Conservation (phyloP, 2,329 filamentous ascomycete genomes). For the Cytospora mali region DNA sequence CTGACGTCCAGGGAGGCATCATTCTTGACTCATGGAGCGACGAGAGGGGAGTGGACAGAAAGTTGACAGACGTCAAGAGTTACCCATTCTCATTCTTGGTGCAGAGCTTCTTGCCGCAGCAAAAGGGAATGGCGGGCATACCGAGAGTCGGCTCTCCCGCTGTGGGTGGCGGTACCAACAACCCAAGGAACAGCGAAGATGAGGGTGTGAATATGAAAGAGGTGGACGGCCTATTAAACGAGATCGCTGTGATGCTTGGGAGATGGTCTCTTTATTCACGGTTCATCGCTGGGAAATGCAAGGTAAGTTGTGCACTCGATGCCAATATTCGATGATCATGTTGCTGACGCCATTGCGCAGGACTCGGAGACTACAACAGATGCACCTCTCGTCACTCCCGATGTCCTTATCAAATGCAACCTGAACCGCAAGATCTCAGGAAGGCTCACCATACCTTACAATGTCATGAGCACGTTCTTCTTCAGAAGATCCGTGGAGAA, state of each 20-base stretch:
- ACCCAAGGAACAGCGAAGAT: conserved; percentile 71
- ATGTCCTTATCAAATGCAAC: conserved; percentile 76
- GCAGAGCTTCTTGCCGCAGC: conserved; percentile 82
- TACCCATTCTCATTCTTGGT: conserved; percentile 98
- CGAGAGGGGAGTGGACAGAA: conserved; percentile 80
- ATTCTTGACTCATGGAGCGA: conserved; percentile 95
- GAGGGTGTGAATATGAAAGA: conserved; percentile 97
- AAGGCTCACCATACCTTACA: conserved; percentile 79
- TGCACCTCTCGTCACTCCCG: conserved; percentile 65
- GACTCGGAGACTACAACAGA: conserved; percentile 55
- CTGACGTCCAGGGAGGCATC: conserved; percentile 94
- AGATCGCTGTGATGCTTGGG: conserved; percentile 89
- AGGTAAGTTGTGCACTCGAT: conserved; percentile 55
- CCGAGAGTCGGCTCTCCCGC: conserved; percentile 79
- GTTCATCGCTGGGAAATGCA: conserved; percentile 86
- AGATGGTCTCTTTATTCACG: conserved; percentile 91
- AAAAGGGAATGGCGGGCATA: conserved; percentile 62
- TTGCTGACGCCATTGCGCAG: conserved; percentile 42
- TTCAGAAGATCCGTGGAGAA: conserved; percentile 96
- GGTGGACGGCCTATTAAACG: conserved; percentile 82
- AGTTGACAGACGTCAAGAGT: conserved; percentile 92
- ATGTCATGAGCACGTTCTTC: conserved; percentile 93
- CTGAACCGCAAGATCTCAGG: conserved; percentile 76
- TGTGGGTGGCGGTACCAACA: conserved; percentile 50
- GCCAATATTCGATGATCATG: conserved; percentile 26